Evolutionary conservation across 305 asterid species (phyloP), one percentile per base, ranked within the genome.

Genomic region (Nicotiana rustica): DNA sequence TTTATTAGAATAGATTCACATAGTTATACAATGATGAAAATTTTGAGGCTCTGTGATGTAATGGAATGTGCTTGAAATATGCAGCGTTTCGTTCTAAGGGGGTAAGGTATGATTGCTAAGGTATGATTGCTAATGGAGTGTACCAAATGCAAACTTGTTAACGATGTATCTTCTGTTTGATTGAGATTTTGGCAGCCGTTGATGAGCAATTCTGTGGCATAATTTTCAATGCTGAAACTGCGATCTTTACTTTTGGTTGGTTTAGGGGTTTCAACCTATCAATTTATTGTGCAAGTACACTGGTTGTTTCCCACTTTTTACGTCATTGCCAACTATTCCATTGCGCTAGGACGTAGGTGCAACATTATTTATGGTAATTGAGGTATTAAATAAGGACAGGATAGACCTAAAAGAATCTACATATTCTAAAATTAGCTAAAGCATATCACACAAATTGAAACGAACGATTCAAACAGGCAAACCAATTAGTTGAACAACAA

Each of bases 91-190:
- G 4, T 6, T 1, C 47, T 31, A 31, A 66, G 8, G 21, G 21
- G 47, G 7, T 41, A 41, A 6, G 17, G 10, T 33, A 18, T 44
- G 21, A 36, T 41, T 14, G 33, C 57, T 69, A 12, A 38, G 36
- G 61, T 19, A 41, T 44, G 19, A 44, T 44, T 44, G 61, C 78
- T 47, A 19, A 44, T 44, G 5, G 6, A 25, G 29, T 25, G 73
- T 67, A 67, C 47, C 73, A 67, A 67, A 67, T 67, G 77, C 77
- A 41, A 41, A 38, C n/a, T 38, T 41, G 77, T 18, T 38, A 4
- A 69, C 5, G 33, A 68, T 68, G 17, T 10, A n/a, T 38, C 17
- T 36, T 38, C 1, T 68, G 56, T 68, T 38, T 38, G 5, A 69
- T 35, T 67, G 29, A 8, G 25, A 67, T 17, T 67, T 35, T 67